Evolutionary conservation across 345 rosid genomes (phyloP), one percentile per base, ranked within the genome.

Genomic region (Crucihimalaya himalaica): DNA sequence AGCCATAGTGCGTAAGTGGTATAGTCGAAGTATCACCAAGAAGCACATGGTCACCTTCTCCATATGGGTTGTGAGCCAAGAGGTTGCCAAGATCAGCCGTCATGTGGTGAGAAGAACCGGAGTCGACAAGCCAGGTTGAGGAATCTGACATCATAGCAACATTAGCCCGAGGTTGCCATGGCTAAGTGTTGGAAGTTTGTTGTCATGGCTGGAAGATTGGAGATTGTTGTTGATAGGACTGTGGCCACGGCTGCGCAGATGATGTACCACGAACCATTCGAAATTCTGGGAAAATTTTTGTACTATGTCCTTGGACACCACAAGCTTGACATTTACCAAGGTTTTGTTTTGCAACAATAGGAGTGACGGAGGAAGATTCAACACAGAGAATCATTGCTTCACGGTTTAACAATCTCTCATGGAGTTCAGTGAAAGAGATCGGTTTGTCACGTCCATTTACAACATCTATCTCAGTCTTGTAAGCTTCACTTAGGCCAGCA

Each of bases 321-420:
- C 20, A 45, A 0, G 50, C 20, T n/a, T 45, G 50, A 45, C 10
- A 45, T 5, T 7, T 5, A 1, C 46, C 46, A 1, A 42, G 11
- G 5, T 15, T 4, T 4, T 42, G 20, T 43, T 43, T 16, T 0
- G 10, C 20, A 45, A 20, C 5, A n/a, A 45, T 11, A 2, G 46
- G 1, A 1, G 46, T 1, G 7, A 18, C 0, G 0, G n/a, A n/a
- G n/a, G n/a, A n/a, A n/a, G n/a, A n/a, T n/a, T 15, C 46, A 0
- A 8, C 1, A 3, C 18, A 42, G 0, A 42, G 0, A 0, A 42
- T 15, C 47, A 42, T 42, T 1, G 18, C 16, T 4, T 42, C 18
- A 5, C 18, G 18, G 2, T 14, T 15, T 2, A 42, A 42, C 2
- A 4, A 42, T 0, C n/a, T n/a, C n/a, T n/a, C n/a, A n/a, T n/a